Percentiles rank a stretch among this genome's conserved stretches.
These are phyloP conservation scores for Gastrodia elata DNA, from an alignment of 106 monocot genomes.

Conservation along the genomic window DNA sequence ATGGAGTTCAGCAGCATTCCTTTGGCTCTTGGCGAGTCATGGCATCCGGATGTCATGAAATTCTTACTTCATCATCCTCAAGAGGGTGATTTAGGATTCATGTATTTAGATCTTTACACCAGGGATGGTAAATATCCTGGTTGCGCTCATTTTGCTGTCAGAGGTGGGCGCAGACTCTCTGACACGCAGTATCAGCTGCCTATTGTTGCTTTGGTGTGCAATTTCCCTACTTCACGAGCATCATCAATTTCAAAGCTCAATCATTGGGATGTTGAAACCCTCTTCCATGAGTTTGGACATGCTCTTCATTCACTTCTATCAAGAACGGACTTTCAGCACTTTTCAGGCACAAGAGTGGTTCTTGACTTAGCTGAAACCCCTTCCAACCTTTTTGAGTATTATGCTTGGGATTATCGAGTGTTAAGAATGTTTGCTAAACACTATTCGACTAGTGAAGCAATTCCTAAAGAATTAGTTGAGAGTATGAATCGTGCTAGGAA, in stretches of 20 bases:
- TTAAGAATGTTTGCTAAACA: constrained; percentile 75
- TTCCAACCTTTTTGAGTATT: constrained; percentile 97
- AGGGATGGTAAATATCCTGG: constrained; percentile 80
- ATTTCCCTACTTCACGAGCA: constrained; percentile 51
- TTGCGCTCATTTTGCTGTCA: constrained; percentile 94
- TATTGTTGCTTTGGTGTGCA: constrained; percentile 78
- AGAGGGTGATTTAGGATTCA: constrained; percentile 84
- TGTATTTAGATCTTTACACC: constrained; percentile 90
- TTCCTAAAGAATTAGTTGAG: constrained; percentile 76
- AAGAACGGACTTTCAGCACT: constrained; percentile 99
- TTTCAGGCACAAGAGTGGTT: constrained; percentile 89
- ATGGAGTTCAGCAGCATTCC: constrained; percentile 49
- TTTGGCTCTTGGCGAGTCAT: constrained; percentile 62
- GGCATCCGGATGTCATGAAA: constrained; percentile 90
- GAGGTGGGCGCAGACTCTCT: constrained; percentile 66
- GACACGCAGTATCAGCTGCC: constrained; percentile 78
- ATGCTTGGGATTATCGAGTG: constrained; percentile 92
- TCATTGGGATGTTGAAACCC: constrained; percentile 86
- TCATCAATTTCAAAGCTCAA: constrained; percentile 53
- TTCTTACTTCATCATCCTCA: constrained; percentile 75
- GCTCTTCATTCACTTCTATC: constrained; percentile 98
- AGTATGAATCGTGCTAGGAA: constrained; percentile 69
- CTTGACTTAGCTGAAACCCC: constrained; percentile 95
- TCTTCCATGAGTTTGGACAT: constrained; percentile 99
- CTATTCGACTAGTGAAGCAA: constrained; percentile 63